Evolutionary conservation across 2,329 filamentous ascomycete genomes (phyloP).

Genomic region (Venturia aucupariae): DNA sequence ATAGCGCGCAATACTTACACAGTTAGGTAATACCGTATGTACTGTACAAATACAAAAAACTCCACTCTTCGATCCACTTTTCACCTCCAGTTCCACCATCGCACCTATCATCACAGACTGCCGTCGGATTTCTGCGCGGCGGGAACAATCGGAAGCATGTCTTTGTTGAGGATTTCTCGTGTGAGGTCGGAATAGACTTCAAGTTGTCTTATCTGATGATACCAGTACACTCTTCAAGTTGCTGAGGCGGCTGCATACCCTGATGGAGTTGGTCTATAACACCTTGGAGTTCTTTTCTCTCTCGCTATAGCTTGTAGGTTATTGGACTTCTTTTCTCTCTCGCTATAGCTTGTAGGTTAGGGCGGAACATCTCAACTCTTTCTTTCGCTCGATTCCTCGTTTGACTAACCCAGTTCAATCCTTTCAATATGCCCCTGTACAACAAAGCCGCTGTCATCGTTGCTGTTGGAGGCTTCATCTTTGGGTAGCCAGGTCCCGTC

Average conservation of each 20-base stretch:
- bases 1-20: too few species aligned
- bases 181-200: too few species aligned
- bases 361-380: not conserved
- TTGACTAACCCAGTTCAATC: not conserved
- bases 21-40: too few species aligned
- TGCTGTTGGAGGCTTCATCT: constrained; percentile 13
- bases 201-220: too few species aligned
- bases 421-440: constrained; percentile 9
- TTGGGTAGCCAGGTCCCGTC: not conserved
- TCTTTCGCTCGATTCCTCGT: not conserved
- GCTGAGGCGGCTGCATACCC: not conserved
- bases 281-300: not conserved
- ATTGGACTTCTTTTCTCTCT: not conserved
- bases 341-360: too few species aligned
- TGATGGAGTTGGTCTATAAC: not conserved
- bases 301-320: too few species aligned
- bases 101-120: not conserved
- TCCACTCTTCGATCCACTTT: not conserved
- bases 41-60: not conserved
- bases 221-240: too few species aligned
- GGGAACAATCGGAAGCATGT: not conserved
- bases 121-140: too few species aligned
- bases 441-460: not conserved
- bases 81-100: too few species aligned
- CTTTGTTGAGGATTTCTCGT: not conserved